Evolutionary conservation across 805 yeast genomes (phyloP).

Genomic region (Cyberlindnera amylophila): DNA sequence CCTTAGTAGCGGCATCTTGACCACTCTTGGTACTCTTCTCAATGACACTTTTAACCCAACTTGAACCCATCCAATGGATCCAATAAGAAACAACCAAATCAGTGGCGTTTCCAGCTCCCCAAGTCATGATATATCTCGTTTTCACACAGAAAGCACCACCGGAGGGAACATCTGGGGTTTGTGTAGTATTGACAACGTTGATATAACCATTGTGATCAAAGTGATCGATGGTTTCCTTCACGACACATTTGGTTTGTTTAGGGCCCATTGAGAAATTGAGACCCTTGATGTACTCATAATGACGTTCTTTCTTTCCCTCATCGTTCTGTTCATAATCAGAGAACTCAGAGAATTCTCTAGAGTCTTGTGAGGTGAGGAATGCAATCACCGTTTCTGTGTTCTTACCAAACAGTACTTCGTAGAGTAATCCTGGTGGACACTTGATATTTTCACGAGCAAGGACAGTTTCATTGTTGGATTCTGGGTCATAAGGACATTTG

Average conservation of each 20-base stretch:
- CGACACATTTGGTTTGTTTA: conserved; percentile 77
- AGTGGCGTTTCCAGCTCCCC: conserved; percentile 68
- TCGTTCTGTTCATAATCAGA: conserved; percentile 32
- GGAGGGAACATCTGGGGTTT: conserved; percentile 93
- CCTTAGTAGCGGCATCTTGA: conserved; percentile 59
- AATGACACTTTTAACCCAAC: conserved; percentile 89
- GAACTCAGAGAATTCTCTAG: conserved; percentile 34
- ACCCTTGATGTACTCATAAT: conserved; percentile 67
- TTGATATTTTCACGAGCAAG: conserved; percentile 49
- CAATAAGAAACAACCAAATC: conserved; percentile 61
- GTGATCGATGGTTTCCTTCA: conserved; percentile 54
- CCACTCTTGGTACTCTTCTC: conserved; percentile 84
- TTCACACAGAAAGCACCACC: conserved; percentile 77
- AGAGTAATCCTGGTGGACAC: conserved; percentile 79
- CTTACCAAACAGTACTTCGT: conserved; percentile 65
- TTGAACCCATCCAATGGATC: conserved; percentile 85
- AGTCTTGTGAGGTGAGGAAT: conserved; percentile 38
- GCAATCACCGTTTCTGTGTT: conserved; percentile 40
- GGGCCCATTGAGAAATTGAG: conserved; percentile 87
- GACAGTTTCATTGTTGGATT: conserved; percentile 45
- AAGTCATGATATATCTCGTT: conserved; percentile 67
- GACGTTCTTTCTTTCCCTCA: conserved; percentile 43
- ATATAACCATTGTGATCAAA: conserved; percentile 53
- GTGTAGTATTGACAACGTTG: conserved; percentile 57
- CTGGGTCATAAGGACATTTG: conserved; percentile 39